phyloP scores from a whole-genome alignment of 2,329 filamentous ascomycete species.

The Colletotrichum truncatum region DNA sequence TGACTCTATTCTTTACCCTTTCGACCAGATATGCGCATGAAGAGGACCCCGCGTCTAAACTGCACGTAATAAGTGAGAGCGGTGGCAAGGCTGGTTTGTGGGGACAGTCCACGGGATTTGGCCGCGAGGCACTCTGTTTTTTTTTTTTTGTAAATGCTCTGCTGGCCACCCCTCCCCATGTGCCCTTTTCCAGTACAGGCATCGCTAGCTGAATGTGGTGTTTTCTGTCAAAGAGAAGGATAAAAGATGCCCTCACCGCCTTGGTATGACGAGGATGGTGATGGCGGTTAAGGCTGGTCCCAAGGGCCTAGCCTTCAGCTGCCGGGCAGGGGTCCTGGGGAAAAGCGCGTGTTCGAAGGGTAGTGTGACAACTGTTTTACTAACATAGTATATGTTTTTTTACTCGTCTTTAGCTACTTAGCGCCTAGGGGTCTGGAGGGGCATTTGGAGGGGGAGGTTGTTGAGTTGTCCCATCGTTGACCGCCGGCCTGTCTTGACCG shows the following conservation, averaged over 20 bases:
- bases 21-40: neutral
- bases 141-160: neutral
- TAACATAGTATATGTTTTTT: neutral
- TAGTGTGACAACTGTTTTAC: no score
- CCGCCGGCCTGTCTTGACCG: neutral
- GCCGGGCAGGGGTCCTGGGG: neutral
- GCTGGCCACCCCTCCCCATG: no score
- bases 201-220: no score
- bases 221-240: no score
- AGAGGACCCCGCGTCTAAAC: neutral
- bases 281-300: constrained; percentile 2
- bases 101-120: neutral
- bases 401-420: neutral
- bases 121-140: neutral
- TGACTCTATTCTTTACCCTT: neutral
- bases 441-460: neutral
- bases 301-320: constrained; percentile 3
- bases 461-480: constrained; percentile 10
- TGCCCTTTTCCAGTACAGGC: no score
- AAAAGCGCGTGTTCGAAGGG: neutral
- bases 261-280: neutral
- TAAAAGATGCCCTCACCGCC: constrained; percentile 13
- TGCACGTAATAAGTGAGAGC: constrained; percentile 22
- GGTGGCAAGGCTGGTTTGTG: neutral
- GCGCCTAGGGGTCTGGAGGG: no score